Base-by-base conservation (phyloP, 768 basidiomycete species). In the Suillus subaureus region DNA sequence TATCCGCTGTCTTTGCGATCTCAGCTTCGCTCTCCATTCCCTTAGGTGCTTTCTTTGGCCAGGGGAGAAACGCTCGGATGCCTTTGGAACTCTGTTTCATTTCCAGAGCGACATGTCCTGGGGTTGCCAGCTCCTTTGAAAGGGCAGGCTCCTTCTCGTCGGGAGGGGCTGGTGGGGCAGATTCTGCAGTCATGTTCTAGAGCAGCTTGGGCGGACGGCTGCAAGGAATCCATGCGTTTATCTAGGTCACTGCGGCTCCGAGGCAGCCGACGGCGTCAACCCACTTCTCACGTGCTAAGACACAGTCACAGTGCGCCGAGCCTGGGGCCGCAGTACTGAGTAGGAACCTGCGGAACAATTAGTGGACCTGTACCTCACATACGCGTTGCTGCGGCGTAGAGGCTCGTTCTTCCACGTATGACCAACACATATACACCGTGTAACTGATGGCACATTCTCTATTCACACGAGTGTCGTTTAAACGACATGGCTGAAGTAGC, bases 81-180 rank as follows among this genome's bases (percentile, higher is more conserved):
- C 77, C 74, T 43, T 35, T 62, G 11, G 54, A 3, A 39, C 26
- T 52, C 39, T 47, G 16, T n/a, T 61, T 45, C 16, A 31, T 57
- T 18, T 61, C 31, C 6, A 54, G 52, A 40, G 21, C 11, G 9
- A 26, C 26, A 28, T 26, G 56, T 21, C 42, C 58, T 31, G 58
- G 12, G 18, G 57, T 3, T 12, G 39, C 6, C 5, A 40, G 39
- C 39, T 58, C 39, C 16, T 58, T 40, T 40, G 57, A 40, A 40
- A 39, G 16, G 18, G 80, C 70, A 55, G 78, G 75, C 37, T 70
- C 70, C 77, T 85, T 85, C 72, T 85, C 85, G 70, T 82, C 80
- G 45, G 78, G 77, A 60, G 77, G 79, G 68, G 77, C 81, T 39
- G 80, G 63, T 37, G n/a, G 12, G 4, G 23, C 15, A 4, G 35